Conservation (phyloP, 2,329 filamentous ascomycete genomes). For the Pseudogymnoascus sp. region DNA sequence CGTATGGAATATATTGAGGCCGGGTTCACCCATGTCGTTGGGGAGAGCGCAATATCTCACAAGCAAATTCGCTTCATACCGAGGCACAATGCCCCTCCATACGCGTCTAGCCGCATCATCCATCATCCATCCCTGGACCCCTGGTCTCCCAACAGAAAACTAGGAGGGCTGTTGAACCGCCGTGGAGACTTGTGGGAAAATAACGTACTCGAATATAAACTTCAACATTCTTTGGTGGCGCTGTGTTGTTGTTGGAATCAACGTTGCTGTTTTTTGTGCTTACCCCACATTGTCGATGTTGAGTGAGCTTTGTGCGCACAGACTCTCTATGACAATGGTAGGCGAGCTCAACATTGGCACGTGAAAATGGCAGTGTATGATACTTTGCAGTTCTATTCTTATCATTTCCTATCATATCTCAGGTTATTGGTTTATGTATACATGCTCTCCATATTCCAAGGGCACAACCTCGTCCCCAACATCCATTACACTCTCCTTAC, state of each 20-base stretch:
- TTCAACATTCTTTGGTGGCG: neutral
- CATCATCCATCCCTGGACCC: neutral
- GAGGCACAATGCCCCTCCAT: neutral
- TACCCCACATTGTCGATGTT: neutral
- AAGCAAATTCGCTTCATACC: neutral
- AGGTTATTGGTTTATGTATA: conserved; percentile 18
- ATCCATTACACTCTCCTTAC: conserved; percentile 39
- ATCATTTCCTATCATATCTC: neutral
- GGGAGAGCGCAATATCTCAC: neutral
- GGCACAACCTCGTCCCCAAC: conserved; percentile 50
- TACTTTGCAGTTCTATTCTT: neutral
- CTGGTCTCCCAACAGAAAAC: conserved; percentile 2
- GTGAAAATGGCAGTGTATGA: neutral
- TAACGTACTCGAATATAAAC: neutral
- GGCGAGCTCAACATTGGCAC: neutral
- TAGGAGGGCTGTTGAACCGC: neutral
- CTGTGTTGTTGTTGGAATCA: neutral
- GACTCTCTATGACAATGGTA: neutral
- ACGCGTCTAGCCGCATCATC: neutral
- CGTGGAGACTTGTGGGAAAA: neutral
- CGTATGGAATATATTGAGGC: neutral
- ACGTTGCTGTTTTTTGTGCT: neutral
- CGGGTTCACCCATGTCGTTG: neutral
- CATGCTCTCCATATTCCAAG: conserved; percentile 28
- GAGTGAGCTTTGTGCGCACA: neutral